Evolutionary conservation across 371 early-diverging fungal species (phyloP).

Genomic region (Mucor velutinosus): DNA sequence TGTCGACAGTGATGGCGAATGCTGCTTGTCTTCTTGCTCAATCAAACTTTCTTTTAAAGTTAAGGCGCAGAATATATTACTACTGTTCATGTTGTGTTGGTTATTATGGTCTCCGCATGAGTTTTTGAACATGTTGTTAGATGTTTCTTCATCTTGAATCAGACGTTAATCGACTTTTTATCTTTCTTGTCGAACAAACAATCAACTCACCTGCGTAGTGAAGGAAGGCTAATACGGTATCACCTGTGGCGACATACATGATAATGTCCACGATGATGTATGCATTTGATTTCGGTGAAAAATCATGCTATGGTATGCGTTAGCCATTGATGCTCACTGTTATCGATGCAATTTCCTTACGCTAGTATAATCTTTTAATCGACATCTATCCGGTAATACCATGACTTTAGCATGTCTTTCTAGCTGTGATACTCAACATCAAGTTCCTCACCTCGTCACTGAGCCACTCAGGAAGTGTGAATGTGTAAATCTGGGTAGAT

Average conservation of each 20-base stretch:
- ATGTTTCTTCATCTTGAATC: background rate
- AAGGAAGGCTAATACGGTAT: slow-evolving; percentile 58
- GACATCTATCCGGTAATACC: slow-evolving; percentile 21
- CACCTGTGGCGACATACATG: slow-evolving; percentile 61
- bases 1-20: background rate
- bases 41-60: background rate
- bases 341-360: slow-evolving; percentile 11
- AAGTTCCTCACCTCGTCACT: slow-evolving; percentile 54
- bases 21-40: background rate
- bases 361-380: slow-evolving; percentile 21
- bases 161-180: background rate
- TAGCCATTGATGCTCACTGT: background rate
- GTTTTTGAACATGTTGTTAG: background rate
- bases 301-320: background rate
- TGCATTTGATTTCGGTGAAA: background rate
- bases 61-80: background rate
- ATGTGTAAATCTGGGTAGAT: slow-evolving; percentile 53
- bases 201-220: slow-evolving; percentile 30
- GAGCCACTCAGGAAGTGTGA: slow-evolving; percentile 53
- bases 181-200: background rate
- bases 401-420: background rate
- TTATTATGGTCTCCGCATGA: background rate
- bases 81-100: background rate
- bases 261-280: slow-evolving; percentile 59
- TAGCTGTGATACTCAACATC: background rate